Evolutionary conservation across 805 yeast species (phyloP).

Genomic region (Saturnispora sanitii): DNA sequence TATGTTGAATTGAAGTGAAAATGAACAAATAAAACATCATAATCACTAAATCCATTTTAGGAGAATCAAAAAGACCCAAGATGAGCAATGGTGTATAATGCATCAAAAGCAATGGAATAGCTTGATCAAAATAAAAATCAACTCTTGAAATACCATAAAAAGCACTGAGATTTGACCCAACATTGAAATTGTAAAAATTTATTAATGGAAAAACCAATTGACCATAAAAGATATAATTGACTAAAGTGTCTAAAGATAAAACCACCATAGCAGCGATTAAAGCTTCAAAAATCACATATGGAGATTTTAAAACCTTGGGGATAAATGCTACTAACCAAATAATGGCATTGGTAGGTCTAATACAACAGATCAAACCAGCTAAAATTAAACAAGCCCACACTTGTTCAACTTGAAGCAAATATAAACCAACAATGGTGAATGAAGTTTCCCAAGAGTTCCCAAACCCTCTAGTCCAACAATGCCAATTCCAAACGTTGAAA

Average conservation of each 20-base stretch:
- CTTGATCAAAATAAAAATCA: constrained; percentile 79
- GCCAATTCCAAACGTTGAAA: constrained; percentile 73
- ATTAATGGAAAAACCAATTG: constrained; percentile 48
- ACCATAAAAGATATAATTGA: constrained; percentile 58
- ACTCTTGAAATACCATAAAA: constrained; percentile 82
- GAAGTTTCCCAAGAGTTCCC: constrained; percentile 75
- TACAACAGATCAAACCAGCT: constrained; percentile 55
- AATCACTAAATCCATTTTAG: constrained; percentile 16
- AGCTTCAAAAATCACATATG: constrained; percentile 6
- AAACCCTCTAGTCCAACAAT: constrained; percentile 69
- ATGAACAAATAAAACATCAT: constrained; percentile 34
- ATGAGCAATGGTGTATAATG: constrained; percentile 55
- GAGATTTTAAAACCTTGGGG: constrained; percentile 16
- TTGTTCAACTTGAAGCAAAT: constrained; percentile 42
- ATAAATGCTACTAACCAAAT: constrained; percentile 64
- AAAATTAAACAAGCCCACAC: constrained; percentile 26
- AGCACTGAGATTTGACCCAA: constrained; percentile 58
- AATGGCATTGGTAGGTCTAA: constrained; percentile 77
- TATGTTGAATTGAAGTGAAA: constrained; percentile 68
- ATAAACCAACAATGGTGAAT: constrained; percentile 55
- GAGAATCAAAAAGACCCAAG: constrained; percentile 27
- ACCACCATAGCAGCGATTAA: constrained; percentile 15
- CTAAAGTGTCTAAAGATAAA: constrained; percentile 28
- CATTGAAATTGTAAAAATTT: constrained; percentile 69
- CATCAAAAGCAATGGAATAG: constrained; percentile 65